phyloP scores from a whole-genome alignment of 768 basidiomycete species.

The Leccinum variicolor region DNA sequence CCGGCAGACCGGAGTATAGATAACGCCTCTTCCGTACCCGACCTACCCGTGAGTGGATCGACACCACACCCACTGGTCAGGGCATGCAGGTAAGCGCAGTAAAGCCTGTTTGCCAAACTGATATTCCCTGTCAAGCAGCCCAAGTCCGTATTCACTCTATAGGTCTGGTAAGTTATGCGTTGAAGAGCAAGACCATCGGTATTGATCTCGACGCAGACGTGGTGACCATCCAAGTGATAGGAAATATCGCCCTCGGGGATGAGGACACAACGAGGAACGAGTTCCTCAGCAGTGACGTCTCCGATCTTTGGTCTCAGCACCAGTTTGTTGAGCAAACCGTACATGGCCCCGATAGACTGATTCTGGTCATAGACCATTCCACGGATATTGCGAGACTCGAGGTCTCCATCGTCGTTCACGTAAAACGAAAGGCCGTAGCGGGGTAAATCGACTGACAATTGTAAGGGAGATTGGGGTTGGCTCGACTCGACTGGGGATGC shows the following conservation, averaged over 20 bases:
- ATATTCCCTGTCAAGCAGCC: slow-evolving; percentile 27
- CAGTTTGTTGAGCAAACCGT: slow-evolving; percentile 40
- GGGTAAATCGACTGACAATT: slow-evolving; percentile 34
- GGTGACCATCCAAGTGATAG: slow-evolving; percentile 7
- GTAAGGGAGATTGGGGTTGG: background rate
- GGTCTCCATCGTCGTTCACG: slow-evolving; percentile 26
- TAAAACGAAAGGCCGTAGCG: slow-evolving; percentile 42
- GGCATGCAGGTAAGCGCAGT: slow-evolving; percentile 43
- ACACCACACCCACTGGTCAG: slow-evolving; percentile 39
- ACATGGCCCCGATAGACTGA: slow-evolving; percentile 43
- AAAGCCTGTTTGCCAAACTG: slow-evolving; percentile 32
- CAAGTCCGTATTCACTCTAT: slow-evolving; percentile 29
- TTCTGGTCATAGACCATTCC: slow-evolving; percentile 39
- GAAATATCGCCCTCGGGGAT: slow-evolving; percentile 36
- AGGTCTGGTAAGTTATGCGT: slow-evolving; percentile 25
- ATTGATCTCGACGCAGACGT: slow-evolving; percentile 17
- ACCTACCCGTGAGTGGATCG: slow-evolving; percentile 43
- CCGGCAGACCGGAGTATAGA: slow-evolving; percentile 35
- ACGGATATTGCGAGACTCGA: slow-evolving; percentile 41
- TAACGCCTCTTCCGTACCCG: slow-evolving; percentile 44
- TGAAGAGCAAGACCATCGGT: background rate
- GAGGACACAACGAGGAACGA: slow-evolving; percentile 29
- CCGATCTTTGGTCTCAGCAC: slow-evolving; percentile 34
- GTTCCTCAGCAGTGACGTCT: background rate
- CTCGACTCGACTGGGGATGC: background rate